A percentile compares a stretch with the other conserved stretches of the same genome.
These are phyloP conservation scores for Aspergillus sparsus DNA, from an alignment of 495 filamentous ascomycete genomes.

Conservation along the genomic window DNA sequence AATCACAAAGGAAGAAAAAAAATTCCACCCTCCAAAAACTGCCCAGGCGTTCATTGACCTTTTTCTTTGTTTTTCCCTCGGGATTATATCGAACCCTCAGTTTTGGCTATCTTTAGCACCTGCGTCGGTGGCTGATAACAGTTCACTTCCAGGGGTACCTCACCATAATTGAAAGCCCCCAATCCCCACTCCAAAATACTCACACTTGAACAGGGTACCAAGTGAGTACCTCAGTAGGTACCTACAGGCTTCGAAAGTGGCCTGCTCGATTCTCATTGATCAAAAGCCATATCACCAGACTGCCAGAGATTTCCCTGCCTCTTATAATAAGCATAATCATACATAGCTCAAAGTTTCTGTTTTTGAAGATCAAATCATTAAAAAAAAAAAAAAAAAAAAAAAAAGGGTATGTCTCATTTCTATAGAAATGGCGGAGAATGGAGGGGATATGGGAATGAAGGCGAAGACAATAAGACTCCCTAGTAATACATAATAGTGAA, in stretches of 20 bases:
- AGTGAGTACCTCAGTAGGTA: too few relatives aligned
- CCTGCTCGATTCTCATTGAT: slow-evolving; percentile 1
- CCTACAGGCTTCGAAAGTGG: too few relatives aligned
- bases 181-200: neutral
- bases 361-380: too few relatives aligned
- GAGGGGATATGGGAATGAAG: neutral
- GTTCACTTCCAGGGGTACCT: slow-evolving; percentile 15
- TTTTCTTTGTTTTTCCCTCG: neutral
- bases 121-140: slow-evolving; percentile 22
- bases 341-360: neutral
- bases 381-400: too few relatives aligned
- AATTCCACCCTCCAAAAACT: neutral
- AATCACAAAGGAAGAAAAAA: neutral
- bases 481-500: neutral
- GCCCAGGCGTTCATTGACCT: neutral
- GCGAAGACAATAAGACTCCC: neutral
- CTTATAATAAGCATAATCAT: neutral
- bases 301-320: neutral
- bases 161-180: neutral
- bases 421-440: too few relatives aligned
- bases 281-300: slow-evolving; percentile 11
- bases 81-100: slow-evolving; percentile 9
- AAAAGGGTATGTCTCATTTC: too few relatives aligned
- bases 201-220: neutral
- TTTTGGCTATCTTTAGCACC: slow-evolving; percentile 16